Conservation (phyloP, 164 flowering plant species). For the Echeveria elegans region DNA sequence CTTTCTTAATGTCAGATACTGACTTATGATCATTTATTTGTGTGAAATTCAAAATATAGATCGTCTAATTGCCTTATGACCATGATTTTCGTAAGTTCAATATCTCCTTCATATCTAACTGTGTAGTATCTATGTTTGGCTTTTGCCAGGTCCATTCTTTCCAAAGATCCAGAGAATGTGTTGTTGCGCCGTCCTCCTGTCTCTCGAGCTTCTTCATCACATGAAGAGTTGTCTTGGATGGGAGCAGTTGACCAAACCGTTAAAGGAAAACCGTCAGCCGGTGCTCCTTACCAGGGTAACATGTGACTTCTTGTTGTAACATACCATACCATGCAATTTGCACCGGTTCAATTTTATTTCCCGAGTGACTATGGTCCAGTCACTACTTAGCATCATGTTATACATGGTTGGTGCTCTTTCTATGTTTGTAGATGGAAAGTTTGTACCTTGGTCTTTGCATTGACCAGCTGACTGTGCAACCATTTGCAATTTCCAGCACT, state of each 20-base stretch:
- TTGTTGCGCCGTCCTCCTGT: constrained; percentile 53
- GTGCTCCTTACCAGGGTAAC: constrained; percentile 34
- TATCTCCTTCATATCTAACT: background rate
- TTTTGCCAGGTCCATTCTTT: constrained; percentile 16
- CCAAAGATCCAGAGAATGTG: constrained; percentile 42
- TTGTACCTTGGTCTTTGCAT: constrained; percentile 3
- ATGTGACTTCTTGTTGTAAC: background rate
- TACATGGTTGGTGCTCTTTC: constrained; percentile 4
- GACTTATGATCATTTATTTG: background rate
- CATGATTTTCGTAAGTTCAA: background rate
- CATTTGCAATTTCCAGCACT: constrained; percentile 9
- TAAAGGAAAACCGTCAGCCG: constrained; percentile 24
- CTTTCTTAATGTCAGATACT: too few species aligned
- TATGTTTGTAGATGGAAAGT: constrained; percentile 7
- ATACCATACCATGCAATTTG: background rate
- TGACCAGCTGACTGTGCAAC: constrained; percentile 6
- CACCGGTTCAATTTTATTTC: background rate
- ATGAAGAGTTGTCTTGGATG: constrained; percentile 46
- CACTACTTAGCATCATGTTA: background rate
- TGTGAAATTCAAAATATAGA: background rate
- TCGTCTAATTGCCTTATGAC: background rate
- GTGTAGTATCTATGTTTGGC: background rate
- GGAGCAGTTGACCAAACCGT: constrained; percentile 20
- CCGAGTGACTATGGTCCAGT: background rate
- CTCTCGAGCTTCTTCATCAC: constrained; percentile 41